Conservation (phyloP, 1,139 yeast genomes). For the Nakaseomyces uthaithaninus region DNA sequence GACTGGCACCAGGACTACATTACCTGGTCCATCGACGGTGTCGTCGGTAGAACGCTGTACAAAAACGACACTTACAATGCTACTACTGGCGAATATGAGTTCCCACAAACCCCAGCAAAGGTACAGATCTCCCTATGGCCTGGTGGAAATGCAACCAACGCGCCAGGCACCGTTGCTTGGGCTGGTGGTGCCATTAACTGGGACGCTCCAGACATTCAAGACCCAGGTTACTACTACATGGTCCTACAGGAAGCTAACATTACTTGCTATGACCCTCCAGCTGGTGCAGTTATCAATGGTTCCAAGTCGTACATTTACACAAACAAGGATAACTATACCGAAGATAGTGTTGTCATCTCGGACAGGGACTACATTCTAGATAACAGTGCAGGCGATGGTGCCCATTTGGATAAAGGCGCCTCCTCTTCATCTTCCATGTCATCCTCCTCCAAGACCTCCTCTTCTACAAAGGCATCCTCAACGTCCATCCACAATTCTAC, state of each 20-base stretch:
- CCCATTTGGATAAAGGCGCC: slow-evolving; percentile 41
- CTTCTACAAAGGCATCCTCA: slow-evolving; percentile 12
- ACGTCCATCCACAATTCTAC: slow-evolving; percentile 17
- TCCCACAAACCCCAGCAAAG: slow-evolving; percentile 86
- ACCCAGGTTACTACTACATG: slow-evolving; percentile 73
- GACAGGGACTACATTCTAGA: slow-evolving; percentile 55
- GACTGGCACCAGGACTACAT: slow-evolving; percentile 77
- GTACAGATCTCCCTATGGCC: slow-evolving; percentile 89
- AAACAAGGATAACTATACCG: slow-evolving; percentile 39
- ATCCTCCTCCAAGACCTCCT: slow-evolving; percentile 9
- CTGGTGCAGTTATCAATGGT: slow-evolving; percentile 40
- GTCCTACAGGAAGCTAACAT: slow-evolving; percentile 52
- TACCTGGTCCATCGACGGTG: slow-evolving; percentile 71
- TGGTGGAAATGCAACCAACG: slow-evolving; percentile 62
- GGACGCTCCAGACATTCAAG: slow-evolving; percentile 62
- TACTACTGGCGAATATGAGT: slow-evolving; percentile 50
- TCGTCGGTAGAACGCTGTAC: slow-evolving; percentile 55
- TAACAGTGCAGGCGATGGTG: slow-evolving; percentile 54
- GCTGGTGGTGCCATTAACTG: slow-evolving; percentile 88
- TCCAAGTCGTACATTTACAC: slow-evolving; percentile 52
- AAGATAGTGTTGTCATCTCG: slow-evolving; percentile 45
- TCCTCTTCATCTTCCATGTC: slow-evolving; percentile 1
- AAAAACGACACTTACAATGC: slow-evolving; percentile 61
- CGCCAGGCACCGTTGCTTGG: slow-evolving; percentile 79
- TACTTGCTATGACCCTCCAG: slow-evolving; percentile 65